Evolutionary conservation across 305 asterid genomes (phyloP).

Genomic region (Caryopteris hybrid): DNA sequence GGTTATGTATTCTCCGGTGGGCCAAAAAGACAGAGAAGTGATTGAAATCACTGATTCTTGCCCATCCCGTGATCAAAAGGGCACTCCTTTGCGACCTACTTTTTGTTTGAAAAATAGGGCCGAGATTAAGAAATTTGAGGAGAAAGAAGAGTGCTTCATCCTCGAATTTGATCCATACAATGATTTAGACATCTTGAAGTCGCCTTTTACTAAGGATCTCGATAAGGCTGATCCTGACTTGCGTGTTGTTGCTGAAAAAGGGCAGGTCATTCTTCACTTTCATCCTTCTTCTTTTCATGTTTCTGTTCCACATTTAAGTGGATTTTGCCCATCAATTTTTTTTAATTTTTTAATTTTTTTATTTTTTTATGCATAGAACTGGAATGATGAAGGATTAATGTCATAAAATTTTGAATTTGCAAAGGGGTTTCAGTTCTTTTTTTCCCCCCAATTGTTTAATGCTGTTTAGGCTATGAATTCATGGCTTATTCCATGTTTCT

Average conservation of each 20-base stretch:
- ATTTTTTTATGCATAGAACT: no score
- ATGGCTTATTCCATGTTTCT: no score
- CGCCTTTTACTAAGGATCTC: conserved; percentile 6
- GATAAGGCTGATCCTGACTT: conserved; percentile 31
- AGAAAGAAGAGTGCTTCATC: conserved; percentile 61
- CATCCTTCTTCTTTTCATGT: neutral
- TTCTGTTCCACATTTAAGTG: neutral
- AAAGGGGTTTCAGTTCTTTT: no score
- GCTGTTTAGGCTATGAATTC: no score
- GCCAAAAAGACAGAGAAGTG: conserved; percentile 9
- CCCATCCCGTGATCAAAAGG: conserved; percentile 25
- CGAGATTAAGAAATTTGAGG: conserved; percentile 39
- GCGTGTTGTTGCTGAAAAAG: conserved; percentile 49
- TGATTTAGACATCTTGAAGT: conserved; percentile 1
- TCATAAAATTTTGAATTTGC: no score
- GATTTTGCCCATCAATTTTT: neutral
- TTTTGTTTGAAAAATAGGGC: conserved; percentile 40
- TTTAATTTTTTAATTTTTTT: neutral
- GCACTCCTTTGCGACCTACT: conserved; percentile 37
- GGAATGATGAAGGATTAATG: no score
- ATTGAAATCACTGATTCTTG: conserved; percentile 27
- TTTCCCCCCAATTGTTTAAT: no score
- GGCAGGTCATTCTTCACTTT: conserved; percentile 49
- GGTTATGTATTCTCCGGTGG: conserved; percentile 3
- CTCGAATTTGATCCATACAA: conserved; percentile 59